These are phyloP conservation scores for Dryadomyces sulphureus DNA, from an alignment of 2,329 filamentous ascomycete genomes.

Conservation along the genomic window DNA sequence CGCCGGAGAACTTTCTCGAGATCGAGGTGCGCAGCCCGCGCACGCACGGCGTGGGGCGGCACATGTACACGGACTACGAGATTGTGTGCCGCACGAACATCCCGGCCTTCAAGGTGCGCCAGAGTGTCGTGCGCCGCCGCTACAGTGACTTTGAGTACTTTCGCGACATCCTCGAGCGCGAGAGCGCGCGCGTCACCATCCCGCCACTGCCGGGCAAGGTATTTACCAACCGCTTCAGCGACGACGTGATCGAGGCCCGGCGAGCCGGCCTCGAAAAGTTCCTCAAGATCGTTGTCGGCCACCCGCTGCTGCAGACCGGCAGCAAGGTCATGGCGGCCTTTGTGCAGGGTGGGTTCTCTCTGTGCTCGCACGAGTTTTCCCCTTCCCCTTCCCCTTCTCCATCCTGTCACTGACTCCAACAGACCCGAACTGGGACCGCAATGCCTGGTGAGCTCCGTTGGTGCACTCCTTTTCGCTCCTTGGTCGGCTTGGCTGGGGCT, in stretches of 20 bases:
- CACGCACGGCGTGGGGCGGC: slow-evolving; percentile 84
- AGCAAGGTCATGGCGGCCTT: slow-evolving; percentile 94
- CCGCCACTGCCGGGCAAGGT: slow-evolving; percentile 93
- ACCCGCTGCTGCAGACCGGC: slow-evolving; percentile 90
- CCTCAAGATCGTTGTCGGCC: slow-evolving; percentile 91
- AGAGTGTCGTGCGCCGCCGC: slow-evolving; percentile 74
- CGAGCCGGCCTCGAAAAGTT: slow-evolving; percentile 88
- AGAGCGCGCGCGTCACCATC: slow-evolving; percentile 87
- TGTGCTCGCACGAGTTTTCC: too few relatives aligned
- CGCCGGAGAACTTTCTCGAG: slow-evolving; percentile 96
- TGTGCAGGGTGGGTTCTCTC: slow-evolving; percentile 63
- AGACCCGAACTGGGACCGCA: slow-evolving; percentile 85
- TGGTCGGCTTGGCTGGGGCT: too few relatives aligned
- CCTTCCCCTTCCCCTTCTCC: background rate
- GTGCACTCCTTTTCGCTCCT: too few relatives aligned
- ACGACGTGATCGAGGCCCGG: slow-evolving; percentile 93
- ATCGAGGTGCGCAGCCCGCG: slow-evolving; percentile 93
- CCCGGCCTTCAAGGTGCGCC: slow-evolving; percentile 91
- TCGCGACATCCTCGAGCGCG: slow-evolving; percentile 91
- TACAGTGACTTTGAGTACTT: slow-evolving; percentile 99
- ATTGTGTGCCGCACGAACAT: slow-evolving; percentile 98
- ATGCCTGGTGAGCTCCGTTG: slow-evolving; percentile 56
- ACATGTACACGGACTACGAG: slow-evolving; percentile 98
- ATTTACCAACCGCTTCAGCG: slow-evolving; percentile 93
- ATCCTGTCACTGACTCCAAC: background rate